Evolutionary conservation across 257 asterid species (phyloP).

Genomic region (Primulina eburnea): DNA sequence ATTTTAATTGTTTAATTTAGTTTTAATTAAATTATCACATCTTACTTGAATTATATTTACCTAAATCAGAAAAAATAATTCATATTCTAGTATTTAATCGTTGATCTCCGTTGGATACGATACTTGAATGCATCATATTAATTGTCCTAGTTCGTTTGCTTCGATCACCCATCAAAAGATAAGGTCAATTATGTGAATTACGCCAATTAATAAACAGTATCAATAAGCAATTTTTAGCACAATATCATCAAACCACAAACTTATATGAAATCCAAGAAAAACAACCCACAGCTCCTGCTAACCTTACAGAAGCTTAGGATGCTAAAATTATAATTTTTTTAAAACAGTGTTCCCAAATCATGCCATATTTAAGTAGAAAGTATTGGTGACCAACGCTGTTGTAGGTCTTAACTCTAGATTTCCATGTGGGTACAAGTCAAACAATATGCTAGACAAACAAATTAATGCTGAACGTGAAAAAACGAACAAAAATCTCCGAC

Average conservation of each 20-base stretch:
- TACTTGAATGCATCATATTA: too few relatives aligned
- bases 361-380: slow-evolving; percentile 13
- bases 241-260: slow-evolving; percentile 4
- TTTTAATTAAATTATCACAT: too few relatives aligned
- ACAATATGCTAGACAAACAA: too few relatives aligned
- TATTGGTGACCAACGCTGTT: neutral
- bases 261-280: neutral
- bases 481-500: neutral
- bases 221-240: neutral
- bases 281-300: neutral
- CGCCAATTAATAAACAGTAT: neutral
- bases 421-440: neutral
- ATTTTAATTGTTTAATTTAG: too few relatives aligned
- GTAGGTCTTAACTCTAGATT: neutral
- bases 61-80: too few relatives aligned
- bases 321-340: too few relatives aligned
- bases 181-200: neutral
- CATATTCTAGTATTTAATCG: too few relatives aligned
- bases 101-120: neutral
- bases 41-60: too few relatives aligned
- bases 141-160: too few relatives aligned
- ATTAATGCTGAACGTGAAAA: neutral
- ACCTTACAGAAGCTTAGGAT: too few relatives aligned
- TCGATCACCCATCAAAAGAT: slow-evolving; percentile 3
- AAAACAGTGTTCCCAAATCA: neutral